phyloP scores from a whole-genome alignment of 192 early-diverging fungal species.

The Coemansia sp. region DNA sequence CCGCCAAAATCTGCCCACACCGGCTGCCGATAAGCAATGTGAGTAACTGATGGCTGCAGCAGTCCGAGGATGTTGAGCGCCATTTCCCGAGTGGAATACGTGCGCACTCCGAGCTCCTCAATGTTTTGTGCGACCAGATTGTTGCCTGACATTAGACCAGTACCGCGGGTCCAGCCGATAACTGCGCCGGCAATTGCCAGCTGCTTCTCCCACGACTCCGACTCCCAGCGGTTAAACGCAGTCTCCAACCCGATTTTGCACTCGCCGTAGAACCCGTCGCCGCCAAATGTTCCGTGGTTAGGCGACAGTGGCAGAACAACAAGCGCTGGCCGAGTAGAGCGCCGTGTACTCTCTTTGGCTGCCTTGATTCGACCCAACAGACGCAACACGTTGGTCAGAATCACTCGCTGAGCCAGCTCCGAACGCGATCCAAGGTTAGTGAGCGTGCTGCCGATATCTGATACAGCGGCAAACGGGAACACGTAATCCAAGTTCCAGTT shows the following conservation, averaged over 20 bases:
- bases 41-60: conserved; percentile 75
- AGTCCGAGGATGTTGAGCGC: conserved; percentile 91
- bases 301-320: conserved; percentile 88
- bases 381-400: conserved; percentile 89
- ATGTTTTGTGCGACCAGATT: conserved; percentile 82
- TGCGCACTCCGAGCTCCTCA: conserved; percentile 81
- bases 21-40: conserved; percentile 70
- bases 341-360: conserved; percentile 73
- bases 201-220: conserved; percentile 86
- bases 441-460: conserved; percentile 80
- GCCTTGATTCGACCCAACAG: conserved; percentile 82
- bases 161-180: conserved; percentile 82
- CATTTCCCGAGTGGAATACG: conserved; percentile 91
- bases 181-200: conserved; percentile 63
- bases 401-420: conserved; percentile 88
- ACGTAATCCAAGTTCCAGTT: conserved; percentile 91
- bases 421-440: conserved; percentile 79
- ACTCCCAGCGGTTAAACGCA: conserved; percentile 84
- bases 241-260: conserved; percentile 89
- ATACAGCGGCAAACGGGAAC: conserved; percentile 90
- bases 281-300: conserved; percentile 92
- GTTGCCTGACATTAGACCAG: conserved; percentile 87
- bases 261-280: conserved; percentile 91
- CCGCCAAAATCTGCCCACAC: conserved; percentile 89
- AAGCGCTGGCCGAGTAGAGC: conserved; percentile 73